phyloP scores from a whole-genome alignment of 148 eudicot genomes.

The Dysphania ambrosioides region DNA sequence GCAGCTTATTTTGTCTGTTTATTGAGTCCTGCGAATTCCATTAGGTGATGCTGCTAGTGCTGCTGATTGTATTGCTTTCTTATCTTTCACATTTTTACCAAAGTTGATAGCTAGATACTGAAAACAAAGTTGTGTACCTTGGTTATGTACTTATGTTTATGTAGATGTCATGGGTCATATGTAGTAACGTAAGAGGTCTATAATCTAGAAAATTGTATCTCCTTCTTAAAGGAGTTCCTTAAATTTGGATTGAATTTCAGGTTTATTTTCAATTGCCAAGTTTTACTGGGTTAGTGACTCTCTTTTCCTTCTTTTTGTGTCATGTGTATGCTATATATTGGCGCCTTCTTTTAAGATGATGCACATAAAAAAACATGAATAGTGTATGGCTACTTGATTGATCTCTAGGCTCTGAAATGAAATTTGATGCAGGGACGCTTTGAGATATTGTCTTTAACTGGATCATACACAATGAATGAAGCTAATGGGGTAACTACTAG shows the following conservation, averaged over 20 bases:
- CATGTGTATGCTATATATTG: not conserved
- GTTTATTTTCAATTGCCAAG: no score
- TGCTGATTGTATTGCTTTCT: not conserved
- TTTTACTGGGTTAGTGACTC: not conserved
- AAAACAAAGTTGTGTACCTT: no score
- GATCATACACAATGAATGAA: conserved; percentile 57
- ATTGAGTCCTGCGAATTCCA: not conserved
- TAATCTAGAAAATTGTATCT: not conserved
- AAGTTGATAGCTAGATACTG: not conserved
- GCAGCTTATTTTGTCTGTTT: not conserved
- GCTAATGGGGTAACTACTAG: conserved; percentile 53
- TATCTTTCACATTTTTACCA: not conserved
- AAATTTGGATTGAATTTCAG: no score
- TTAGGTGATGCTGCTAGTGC: not conserved
- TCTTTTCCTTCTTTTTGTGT: not conserved
- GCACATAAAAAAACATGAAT: not conserved
- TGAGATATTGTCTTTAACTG: conserved; percentile 64
- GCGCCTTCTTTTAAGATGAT: not conserved
- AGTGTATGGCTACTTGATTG: not conserved
- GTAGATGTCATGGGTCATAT: not conserved
- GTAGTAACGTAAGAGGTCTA: not conserved
- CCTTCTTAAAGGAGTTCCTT: not conserved
- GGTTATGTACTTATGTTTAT: not conserved
- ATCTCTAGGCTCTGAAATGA: not conserved
- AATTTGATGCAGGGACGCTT: conserved; percentile 63